Evolutionary conservation across 257 asterid species (phyloP).

Genomic region (Galeopsis tetrahit): DNA sequence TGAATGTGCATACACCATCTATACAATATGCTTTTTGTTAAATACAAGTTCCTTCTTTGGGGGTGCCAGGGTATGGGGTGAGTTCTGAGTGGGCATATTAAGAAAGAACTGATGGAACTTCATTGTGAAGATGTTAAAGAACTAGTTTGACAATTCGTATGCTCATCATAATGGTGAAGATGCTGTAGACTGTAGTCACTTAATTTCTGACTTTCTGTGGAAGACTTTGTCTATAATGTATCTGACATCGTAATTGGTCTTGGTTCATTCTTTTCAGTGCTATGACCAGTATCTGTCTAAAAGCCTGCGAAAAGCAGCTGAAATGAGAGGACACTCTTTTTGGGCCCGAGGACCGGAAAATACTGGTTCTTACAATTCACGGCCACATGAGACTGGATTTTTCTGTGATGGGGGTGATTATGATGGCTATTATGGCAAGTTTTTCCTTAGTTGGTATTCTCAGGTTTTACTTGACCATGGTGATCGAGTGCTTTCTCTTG

Average conservation of each 20-base stretch:
- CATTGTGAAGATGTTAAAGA: conserved; percentile 4
- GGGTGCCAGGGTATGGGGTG: too few species aligned
- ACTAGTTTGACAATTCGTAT: not conserved
- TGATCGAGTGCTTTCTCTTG: conserved; percentile 67
- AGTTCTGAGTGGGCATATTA: too few species aligned
- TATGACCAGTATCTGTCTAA: conserved; percentile 80
- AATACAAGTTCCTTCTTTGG: not conserved
- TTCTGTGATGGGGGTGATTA: conserved; percentile 77
- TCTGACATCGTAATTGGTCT: conserved; percentile 19
- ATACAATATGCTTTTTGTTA: not conserved
- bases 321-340: conserved; percentile 73
- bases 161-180: not conserved
- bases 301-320: conserved; percentile 74
- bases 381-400: conserved; percentile 68
- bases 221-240: conserved; percentile 1
- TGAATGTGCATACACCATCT: not conserved
- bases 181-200: too few species aligned
- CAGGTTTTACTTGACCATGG: conserved; percentile 61
- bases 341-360: conserved; percentile 83
- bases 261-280: conserved; percentile 60
- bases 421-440: conserved; percentile 68
- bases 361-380: conserved; percentile 64
- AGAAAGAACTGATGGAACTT: conserved; percentile 1
- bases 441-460: conserved; percentile 70
- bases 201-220: not conserved